Percentiles rank a stretch among this genome's conserved stretches.
Evolutionary conservation across 257 asterid genomes (phyloP).

Genomic region (Solanum lycopersicoides): DNA sequence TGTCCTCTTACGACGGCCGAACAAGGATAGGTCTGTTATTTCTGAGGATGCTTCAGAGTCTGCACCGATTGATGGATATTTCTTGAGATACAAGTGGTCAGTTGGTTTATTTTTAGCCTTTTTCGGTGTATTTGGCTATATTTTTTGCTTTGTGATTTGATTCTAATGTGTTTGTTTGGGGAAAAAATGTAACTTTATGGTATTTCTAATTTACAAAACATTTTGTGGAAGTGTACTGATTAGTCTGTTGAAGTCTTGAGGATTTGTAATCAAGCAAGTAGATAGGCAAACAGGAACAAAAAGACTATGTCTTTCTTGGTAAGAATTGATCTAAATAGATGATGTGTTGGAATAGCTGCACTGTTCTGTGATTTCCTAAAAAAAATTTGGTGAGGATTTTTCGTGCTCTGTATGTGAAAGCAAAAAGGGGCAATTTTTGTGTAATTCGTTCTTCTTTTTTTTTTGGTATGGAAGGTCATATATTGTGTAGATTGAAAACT

Average conservation of each 20-base stretch:
- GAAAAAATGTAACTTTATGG: neutral
- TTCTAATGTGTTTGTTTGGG: neutral
- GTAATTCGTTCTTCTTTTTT: neutral
- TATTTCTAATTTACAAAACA: neutral
- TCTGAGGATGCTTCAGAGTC: slow-evolving; percentile 47
- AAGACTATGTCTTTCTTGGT: neutral
- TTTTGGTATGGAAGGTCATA: neutral
- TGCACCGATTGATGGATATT: slow-evolving; percentile 40
- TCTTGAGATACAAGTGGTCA: slow-evolving; percentile 11
- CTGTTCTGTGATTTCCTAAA: neutral
- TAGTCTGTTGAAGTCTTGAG: neutral
- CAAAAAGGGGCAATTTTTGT: neutral
- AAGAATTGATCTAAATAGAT: neutral
- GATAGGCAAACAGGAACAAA: neutral
- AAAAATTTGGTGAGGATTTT: neutral
- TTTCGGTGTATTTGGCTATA: neutral
- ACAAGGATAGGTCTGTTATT: slow-evolving; percentile 21
- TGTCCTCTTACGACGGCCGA: slow-evolving; percentile 53
- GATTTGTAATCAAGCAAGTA: neutral
- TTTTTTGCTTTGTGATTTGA: neutral
- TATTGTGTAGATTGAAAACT: neutral
- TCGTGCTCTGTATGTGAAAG: neutral
- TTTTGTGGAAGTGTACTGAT: neutral
- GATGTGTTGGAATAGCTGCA: neutral
- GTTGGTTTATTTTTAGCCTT: neutral